These are phyloP conservation scores for Chaetomium tenue DNA, from an alignment of 495 filamentous ascomycete genomes.

Conservation along the genomic window DNA sequence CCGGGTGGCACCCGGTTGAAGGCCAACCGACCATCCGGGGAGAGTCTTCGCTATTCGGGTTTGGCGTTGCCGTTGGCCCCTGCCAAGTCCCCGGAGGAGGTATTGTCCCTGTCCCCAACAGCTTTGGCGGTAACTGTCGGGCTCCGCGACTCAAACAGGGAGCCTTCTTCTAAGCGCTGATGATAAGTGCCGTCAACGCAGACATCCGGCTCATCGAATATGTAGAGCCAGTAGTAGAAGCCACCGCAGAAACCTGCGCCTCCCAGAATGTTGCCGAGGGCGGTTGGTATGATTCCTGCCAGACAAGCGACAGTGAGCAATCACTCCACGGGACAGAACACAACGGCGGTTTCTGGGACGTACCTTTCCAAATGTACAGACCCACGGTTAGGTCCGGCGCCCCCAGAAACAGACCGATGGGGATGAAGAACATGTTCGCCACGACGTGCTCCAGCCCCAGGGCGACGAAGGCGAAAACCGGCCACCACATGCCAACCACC, in stretches of 20 bases:
- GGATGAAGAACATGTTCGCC: constrained; percentile 65
- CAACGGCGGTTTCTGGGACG: background rate
- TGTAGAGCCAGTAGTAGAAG: constrained; percentile 55
- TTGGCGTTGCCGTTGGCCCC: constrained; percentile 1
- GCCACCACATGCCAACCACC: constrained; percentile 63
- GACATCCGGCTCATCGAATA: constrained; percentile 30
- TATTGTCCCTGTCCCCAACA: background rate
- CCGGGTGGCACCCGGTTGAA: background rate
- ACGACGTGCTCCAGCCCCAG: constrained; percentile 62
- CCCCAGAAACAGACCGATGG: constrained; percentile 54
- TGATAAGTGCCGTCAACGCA: constrained; percentile 28
- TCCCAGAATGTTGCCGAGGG: constrained; percentile 59
- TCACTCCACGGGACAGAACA: background rate
- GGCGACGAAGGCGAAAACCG: constrained; percentile 59
- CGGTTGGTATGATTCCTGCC: constrained; percentile 53
- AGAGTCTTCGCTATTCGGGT: background rate
- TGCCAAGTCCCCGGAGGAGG: constrained; percentile 12
- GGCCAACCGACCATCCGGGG: too few relatives aligned
- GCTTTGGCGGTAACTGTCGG: constrained; percentile 5
- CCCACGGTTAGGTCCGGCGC: constrained; percentile 51
- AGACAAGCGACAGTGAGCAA: constrained; percentile 10
- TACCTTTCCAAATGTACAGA: constrained; percentile 62
- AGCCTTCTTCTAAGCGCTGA: background rate
- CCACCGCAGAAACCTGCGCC: constrained; percentile 51
- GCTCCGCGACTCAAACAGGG: constrained; percentile 14